A percentile compares a stretch with the other conserved stretches of the same genome.
phyloP scores from a whole-genome alignment of 2,329 filamentous ascomycete genomes.

The Botrytis paeoniae region DNA sequence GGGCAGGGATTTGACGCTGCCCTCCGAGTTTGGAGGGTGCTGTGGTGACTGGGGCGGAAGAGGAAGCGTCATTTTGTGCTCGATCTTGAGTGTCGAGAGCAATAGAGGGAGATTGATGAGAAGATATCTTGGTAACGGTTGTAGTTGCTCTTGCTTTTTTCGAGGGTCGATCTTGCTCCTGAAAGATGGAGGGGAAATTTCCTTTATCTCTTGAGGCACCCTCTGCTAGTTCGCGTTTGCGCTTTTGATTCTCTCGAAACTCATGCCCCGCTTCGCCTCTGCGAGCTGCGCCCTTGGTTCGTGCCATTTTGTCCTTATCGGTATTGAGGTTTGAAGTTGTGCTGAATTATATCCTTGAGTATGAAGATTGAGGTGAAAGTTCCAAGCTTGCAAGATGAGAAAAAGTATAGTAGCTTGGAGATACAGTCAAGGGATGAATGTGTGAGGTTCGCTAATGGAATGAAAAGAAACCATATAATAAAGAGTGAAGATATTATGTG shows the following conservation, averaged over 20 bases:
- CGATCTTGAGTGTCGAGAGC: not conserved
- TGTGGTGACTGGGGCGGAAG: not conserved
- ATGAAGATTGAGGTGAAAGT: not conserved
- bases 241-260: slow-evolving; percentile 3
- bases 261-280: slow-evolving; percentile 7
- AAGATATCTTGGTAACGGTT: not conserved
- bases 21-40: slow-evolving; percentile 4
- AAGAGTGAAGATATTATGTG: not conserved
- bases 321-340: not conserved
- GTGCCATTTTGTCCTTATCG: not conserved
- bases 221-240: slow-evolving; percentile 15
- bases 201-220: slow-evolving; percentile 13
- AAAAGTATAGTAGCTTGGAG: not conserved
- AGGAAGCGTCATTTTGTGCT: not conserved
- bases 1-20: not conserved
- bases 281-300: slow-evolving; percentile 20
- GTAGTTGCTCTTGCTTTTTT: slow-evolving; percentile 14
- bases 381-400: not conserved
- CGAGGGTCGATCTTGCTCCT: slow-evolving; percentile 9
- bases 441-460: not conserved
- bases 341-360: not conserved
- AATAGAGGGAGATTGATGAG: not conserved
- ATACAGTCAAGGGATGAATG: not conserved
- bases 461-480: not conserved
- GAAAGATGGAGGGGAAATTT: slow-evolving; percentile 14